These are phyloP conservation scores for Lasiosphaeria ovina DNA, from an alignment of 495 filamentous ascomycete species.

Conservation along the genomic window DNA sequence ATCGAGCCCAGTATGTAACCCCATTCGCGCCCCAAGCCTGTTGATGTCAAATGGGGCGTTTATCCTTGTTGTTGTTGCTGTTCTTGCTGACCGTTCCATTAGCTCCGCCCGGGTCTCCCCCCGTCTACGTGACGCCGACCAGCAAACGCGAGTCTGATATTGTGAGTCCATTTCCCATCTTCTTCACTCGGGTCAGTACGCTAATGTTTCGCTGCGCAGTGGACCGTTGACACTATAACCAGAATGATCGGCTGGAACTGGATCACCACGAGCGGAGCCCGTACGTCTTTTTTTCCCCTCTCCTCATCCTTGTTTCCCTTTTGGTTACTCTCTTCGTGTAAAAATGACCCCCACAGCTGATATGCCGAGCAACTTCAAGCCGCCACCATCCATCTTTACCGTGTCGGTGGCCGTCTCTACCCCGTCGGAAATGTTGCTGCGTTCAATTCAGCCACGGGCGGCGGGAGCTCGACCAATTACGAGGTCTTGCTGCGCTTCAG, in stretches of 20 bases:
- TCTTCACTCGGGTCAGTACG: not conserved
- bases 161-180: conserved; percentile 3
- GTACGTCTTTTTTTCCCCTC: conserved; percentile 6
- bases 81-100: not conserved
- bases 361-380: not conserved
- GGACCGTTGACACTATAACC: conserved; percentile 13
- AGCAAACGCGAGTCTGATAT: conserved; percentile 13
- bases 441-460: conserved; percentile 11
- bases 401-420: conserved; percentile 14
- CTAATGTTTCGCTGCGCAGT: conserved; percentile 1
- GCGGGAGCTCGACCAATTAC: conserved; percentile 7
- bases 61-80: not conserved
- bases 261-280: conserved; percentile 7
- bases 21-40: too few species aligned
- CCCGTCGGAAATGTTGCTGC: conserved; percentile 12
- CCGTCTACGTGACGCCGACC: not conserved
- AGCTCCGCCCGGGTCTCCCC: conserved; percentile 11
- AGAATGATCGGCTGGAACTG: conserved; percentile 11
- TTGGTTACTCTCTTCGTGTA: too few species aligned
- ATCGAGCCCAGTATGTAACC: not conserved
- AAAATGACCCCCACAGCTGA: not conserved
- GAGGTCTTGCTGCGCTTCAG: conserved; percentile 5
- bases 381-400: conserved; percentile 3
- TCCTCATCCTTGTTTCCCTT: too few species aligned
- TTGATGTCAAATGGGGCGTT: not conserved